Base-by-base conservation (phyloP, 352 stramenopile genomes). In the Phytopythium vexans region DNA sequence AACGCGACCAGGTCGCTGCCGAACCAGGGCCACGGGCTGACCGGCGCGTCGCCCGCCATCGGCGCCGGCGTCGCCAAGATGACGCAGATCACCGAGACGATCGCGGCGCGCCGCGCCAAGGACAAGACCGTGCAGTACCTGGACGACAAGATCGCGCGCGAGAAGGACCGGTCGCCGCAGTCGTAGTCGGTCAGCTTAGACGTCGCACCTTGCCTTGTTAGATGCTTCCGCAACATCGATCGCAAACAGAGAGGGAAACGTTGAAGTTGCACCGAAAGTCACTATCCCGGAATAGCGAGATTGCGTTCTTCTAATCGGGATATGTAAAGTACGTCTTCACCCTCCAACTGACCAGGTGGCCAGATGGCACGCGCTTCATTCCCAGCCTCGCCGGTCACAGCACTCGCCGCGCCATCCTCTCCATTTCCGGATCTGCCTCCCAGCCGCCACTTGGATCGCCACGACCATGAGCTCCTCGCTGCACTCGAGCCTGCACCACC, bases 1-100 rank as follows among this genome's bases (percentile, higher is more conserved):
- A 97, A 97, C 44, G 74, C 86, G n/a, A 92, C 86, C 55, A 69
- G 83, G 38, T 77, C 92, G 41, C 54, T 95, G 44, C 77, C 80
- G 3, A 81, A 75, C 52, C 72, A 90, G 35, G 82, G 76, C 11
- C 80, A 74, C 5, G 21, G 21, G 21, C 38, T 87, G 34, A 54
- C 63, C 9, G 62, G 60, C 0, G 42, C 50, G 1, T 75, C 76
- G 15, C 74, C 69, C 50, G 74, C 62, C 8, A 89, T 94, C 38
- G 84, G 84, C 37, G 81, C 76, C 0, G 82, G 82, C 35, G 82
- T 70, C 27, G 70, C 79, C 56, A 91, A 89, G 41, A 94, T 94
- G 84, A 67, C 80, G 31, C 77, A 87, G 47, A 75, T 91, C 57
- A 76, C 77, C 0, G 82, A 92, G 37, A 77, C 66, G 8, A 70